Base-by-base conservation (phyloP, 257 asterid species). In the Penstemon barbatus region DNA sequence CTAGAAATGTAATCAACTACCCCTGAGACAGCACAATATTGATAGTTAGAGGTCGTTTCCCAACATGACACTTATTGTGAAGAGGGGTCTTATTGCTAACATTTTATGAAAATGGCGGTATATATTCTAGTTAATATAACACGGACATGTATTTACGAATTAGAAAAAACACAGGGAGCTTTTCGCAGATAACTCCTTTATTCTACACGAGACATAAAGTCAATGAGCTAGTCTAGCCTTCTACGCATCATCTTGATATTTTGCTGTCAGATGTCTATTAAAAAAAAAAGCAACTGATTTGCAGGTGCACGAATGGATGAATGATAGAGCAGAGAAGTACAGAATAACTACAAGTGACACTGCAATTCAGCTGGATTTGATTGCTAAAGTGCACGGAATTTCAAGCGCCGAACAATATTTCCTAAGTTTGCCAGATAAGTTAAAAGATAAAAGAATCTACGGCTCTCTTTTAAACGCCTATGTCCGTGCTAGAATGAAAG, bases 291-390 rank as follows among this genome's bases (percentile, higher is more conserved):
- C 2, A 25, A 25, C 41, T 54, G 53, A 56, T 48, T 33, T 82
- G 73, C 81, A 92, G 98, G 90, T 87, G 15, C 87, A 86, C 65
- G 95, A 87, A 62, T 92, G 97, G 97, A 91, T 94, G 96, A 85
- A 82, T 60, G 82, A 86, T 57, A 82, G 95, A 78, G 80, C 84
- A 36, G 97, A 89, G 84, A 80, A 78, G 65, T 91, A 67, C 70
- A 77, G 85, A 65, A 49, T 81, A 71, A 81, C 93, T 71, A 83
- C 92, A 51, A 89, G 97, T 50, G 99, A 91, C 66, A 80, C 88
- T 61, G 98, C 98, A 33, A 91, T 91, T 76, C 96, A 91, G 72
- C 83, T 94, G 53, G 98, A 94, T 81, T 79, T 94, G 72, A 85
- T 91, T 64, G 82, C 92, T 50, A 90, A 87, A 80, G 97, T 87